A percentile compares a stretch with the other conserved stretches of the same genome.
phyloP scores from a whole-genome alignment of 768 basidiomycete genomes.

The Termitomyces sp. region DNA sequence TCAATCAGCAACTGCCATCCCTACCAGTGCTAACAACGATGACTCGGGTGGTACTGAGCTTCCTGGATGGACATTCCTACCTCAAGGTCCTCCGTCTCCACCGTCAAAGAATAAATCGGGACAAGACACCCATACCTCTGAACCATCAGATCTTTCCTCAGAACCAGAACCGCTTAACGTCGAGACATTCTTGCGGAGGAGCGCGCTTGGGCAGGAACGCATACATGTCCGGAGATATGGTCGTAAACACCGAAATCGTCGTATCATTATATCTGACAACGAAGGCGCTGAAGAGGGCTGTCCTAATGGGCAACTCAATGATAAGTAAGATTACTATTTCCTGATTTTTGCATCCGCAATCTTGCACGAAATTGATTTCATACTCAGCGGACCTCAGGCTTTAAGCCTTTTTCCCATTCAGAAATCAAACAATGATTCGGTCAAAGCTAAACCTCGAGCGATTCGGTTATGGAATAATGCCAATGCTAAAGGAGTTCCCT shows the following conservation, averaged over 20 bases:
- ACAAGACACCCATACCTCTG: neutral
- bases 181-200: slow-evolving; percentile 24
- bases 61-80: neutral
- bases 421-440: neutral
- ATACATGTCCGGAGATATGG: slow-evolving; percentile 16
- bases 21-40: neutral
- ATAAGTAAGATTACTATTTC: neutral
- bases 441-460: slow-evolving; percentile 1
- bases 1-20: neutral
- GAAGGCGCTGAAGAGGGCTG: slow-evolving; percentile 1
- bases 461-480: slow-evolving; percentile 19
- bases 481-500: slow-evolving; percentile 25
- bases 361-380: neutral
- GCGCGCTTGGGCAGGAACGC: neutral
- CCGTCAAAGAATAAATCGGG: neutral
- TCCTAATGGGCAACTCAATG: neutral
- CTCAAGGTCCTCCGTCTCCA: neutral
- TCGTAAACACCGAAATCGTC: slow-evolving; percentile 8
- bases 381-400: slow-evolving; percentile 15
- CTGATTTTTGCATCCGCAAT: neutral
- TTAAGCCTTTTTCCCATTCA: slow-evolving; percentile 19
- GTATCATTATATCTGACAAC: slow-evolving; percentile 11
- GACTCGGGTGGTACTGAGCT: neutral
- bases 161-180: slow-evolving; percentile 19
- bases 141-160: slow-evolving; percentile 3